phyloP scores from a whole-genome alignment of 306 rosid genomes.

The Ormosia emarginata region DNA sequence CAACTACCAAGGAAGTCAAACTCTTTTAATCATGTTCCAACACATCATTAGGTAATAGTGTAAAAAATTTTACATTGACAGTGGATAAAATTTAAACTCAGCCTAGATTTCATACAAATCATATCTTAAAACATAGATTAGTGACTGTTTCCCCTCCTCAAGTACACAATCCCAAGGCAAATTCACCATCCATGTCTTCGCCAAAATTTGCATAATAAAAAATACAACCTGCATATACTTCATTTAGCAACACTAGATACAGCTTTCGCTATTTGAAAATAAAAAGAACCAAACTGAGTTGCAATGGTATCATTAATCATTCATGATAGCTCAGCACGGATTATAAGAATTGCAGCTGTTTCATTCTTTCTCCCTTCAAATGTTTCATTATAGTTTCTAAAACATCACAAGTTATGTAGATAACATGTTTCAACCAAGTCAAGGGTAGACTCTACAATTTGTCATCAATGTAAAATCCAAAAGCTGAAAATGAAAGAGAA shows the following conservation, averaged over 20 bases:
- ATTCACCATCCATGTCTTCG: no score
- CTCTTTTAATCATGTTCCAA: background rate
- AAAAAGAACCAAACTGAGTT: background rate
- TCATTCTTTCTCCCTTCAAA: background rate
- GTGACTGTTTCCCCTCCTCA: no score
- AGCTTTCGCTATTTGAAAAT: background rate
- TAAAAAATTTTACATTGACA: background rate
- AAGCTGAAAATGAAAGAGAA: constrained; percentile 2
- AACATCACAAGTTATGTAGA: background rate
- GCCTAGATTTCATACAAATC: no score
- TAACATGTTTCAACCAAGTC: constrained; percentile 11
- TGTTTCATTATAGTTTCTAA: background rate
- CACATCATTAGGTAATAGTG: background rate
- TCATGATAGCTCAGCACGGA: background rate
- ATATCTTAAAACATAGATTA: no score
- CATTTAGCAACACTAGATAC: background rate
- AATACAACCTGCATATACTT: background rate
- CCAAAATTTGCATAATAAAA: background rate
- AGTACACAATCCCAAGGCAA: no score
- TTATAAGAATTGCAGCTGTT: background rate
- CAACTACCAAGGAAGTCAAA: background rate
- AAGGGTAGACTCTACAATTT: background rate
- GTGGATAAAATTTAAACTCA: background rate
- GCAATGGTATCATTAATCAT: background rate
- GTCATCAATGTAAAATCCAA: background rate